phyloP scores from a whole-genome alignment of 108 stramenopile species.

The Cyclotella cryptica region DNA sequence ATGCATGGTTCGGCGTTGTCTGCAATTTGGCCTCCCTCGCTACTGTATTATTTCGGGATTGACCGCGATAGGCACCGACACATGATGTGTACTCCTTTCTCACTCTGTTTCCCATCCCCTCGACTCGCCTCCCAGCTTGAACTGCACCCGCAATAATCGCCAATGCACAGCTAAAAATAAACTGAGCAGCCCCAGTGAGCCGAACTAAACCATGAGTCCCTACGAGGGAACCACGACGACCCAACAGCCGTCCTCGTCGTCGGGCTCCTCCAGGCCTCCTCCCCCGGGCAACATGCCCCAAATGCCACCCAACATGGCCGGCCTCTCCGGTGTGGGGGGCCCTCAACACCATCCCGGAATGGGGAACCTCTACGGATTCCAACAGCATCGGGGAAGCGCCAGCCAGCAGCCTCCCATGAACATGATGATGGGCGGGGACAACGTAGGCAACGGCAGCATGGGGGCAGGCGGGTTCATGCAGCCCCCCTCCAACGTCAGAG shows the following conservation, averaged over 20 bases:
- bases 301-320: slow-evolving; percentile 57
- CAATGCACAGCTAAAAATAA: too few species aligned
- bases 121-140: too few species aligned
- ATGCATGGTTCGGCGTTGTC: too few species aligned
- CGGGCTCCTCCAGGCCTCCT: slow-evolving; percentile 20
- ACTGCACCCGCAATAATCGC: too few species aligned
- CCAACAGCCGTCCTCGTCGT: slow-evolving; percentile 56
- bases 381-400: slow-evolving; percentile 49
- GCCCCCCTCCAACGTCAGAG: slow-evolving; percentile 9
- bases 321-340: slow-evolving; percentile 41
- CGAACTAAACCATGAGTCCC: slow-evolving; percentile 44
- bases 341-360: slow-evolving; percentile 42
- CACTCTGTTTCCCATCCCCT: too few species aligned
- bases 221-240: slow-evolving; percentile 62
- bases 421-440: slow-evolving; percentile 24
- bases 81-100: too few species aligned
- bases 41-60: too few species aligned
- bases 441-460: slow-evolving; percentile 18
- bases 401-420: slow-evolving; percentile 23
- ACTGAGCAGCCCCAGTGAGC: too few species aligned
- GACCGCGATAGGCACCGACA: too few species aligned
- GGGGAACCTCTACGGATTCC: too few species aligned
- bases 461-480: slow-evolving; percentile 12
- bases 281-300: slow-evolving; percentile 55
- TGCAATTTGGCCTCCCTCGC: too few species aligned